Conservation (phyloP, 495 filamentous ascomycete species). For the Aspergillus ostianus region DNA sequence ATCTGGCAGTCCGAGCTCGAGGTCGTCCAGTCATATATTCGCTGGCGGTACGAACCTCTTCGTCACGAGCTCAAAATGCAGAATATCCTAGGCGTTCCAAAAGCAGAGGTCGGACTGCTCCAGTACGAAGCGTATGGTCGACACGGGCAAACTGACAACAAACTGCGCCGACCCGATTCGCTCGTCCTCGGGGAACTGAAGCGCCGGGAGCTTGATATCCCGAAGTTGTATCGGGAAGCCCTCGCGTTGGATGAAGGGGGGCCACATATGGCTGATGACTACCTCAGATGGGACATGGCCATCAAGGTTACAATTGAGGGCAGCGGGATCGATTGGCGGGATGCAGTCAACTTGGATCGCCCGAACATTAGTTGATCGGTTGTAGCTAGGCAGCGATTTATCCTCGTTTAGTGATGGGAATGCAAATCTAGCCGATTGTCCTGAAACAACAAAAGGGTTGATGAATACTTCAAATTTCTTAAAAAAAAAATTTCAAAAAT, state of each 20-base stretch:
- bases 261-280: background rate
- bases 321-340: background rate
- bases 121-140: slow-evolving; percentile 53
- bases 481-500: too few relatives aligned
- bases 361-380: background rate
- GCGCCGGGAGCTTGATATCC: slow-evolving; percentile 43
- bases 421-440: too few relatives aligned
- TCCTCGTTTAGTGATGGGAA: too few relatives aligned
- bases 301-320: background rate
- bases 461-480: too few relatives aligned
- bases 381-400: too few relatives aligned
- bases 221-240: background rate
- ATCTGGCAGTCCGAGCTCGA: slow-evolving; percentile 38
- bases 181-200: slow-evolving; percentile 50
- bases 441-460: too few relatives aligned
- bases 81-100: slow-evolving; percentile 47
- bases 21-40: slow-evolving; percentile 43
- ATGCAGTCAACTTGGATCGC: background rate
- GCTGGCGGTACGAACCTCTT: slow-evolving; percentile 25
- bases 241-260: background rate
- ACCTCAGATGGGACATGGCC: background rate
- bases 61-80: slow-evolving; percentile 9
- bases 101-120: slow-evolving; percentile 44
- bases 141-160: slow-evolving; percentile 19
- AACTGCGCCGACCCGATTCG: slow-evolving; percentile 55